These are phyloP conservation scores for Mycena metata DNA, from an alignment of 768 basidiomycete species.

Conservation along the genomic window DNA sequence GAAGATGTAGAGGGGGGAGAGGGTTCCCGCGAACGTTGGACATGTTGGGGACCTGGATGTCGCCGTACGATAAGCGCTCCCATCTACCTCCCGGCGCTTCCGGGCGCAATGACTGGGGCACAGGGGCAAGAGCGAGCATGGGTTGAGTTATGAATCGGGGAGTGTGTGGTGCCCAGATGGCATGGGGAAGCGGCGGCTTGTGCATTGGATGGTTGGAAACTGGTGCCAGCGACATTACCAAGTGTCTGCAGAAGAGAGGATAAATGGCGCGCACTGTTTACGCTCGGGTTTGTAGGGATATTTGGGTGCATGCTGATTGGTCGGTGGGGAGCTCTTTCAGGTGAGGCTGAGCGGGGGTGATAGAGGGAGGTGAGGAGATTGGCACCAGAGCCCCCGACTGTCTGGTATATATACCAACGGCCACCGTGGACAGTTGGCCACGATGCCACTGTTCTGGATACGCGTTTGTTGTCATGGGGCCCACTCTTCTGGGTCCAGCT, in stretches of 20 bases:
- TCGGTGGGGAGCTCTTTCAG: not conserved
- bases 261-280: constrained; percentile 3
- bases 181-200: not conserved
- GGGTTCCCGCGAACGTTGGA: not conserved
- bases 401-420: constrained; percentile 12
- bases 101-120: not conserved
- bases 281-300: not conserved
- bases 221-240: not conserved
- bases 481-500: too few relatives aligned
- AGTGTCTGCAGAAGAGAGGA: not conserved
- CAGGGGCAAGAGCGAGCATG: too few relatives aligned
- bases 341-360: not conserved
- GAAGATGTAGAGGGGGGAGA: not conserved
- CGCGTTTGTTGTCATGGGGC: too few relatives aligned
- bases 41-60: not conserved
- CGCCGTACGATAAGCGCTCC: not conserved
- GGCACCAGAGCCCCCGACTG: not conserved
- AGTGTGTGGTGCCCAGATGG: not conserved
- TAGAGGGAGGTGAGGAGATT: not conserved
- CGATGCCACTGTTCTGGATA: too few relatives aligned
- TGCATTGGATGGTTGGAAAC: not conserved
- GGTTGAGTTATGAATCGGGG: not conserved
- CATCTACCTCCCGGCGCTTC: not conserved
- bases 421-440: too few relatives aligned
- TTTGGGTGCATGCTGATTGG: not conserved